Evolutionary conservation across 305 asterid genomes (phyloP).

Genomic region (Solanum hybrid): DNA sequence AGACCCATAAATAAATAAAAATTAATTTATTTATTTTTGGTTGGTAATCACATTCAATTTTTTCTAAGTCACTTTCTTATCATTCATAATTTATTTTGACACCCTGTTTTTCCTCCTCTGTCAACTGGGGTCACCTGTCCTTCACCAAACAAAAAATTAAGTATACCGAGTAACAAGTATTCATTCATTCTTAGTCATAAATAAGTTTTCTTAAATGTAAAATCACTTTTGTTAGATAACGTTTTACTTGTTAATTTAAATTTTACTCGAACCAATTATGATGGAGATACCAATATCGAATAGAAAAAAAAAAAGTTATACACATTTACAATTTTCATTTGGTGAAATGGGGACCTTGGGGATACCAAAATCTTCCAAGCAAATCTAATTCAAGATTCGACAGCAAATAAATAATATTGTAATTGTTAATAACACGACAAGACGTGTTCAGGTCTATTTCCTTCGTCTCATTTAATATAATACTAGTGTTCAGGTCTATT

Average conservation of each 20-base stretch:
- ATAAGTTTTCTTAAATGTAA: too few species aligned
- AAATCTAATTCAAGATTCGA: background rate
- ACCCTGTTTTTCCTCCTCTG: background rate
- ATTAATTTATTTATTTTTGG: too few species aligned
- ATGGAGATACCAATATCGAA: too few species aligned
- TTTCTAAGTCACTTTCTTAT: background rate
- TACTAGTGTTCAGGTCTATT: too few species aligned
- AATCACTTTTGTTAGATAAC: too few species aligned
- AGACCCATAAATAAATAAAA: too few species aligned
- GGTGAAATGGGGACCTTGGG: background rate
- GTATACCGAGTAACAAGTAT: background rate
- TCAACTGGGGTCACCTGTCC: background rate
- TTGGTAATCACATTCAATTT: too few species aligned
- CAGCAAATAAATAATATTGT: background rate
- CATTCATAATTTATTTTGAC: background rate
- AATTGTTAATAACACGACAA: background rate
- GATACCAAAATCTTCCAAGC: background rate
- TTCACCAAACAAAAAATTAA: background rate
- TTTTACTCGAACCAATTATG: fast-evolving
- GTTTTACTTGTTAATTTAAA: too few species aligned
- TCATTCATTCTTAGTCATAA: too few species aligned
- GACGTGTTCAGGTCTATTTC: too few species aligned
- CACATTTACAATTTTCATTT: background rate
- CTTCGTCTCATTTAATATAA: too few species aligned
- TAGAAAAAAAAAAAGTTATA: too few species aligned